Evolutionary conservation across 2,329 filamentous ascomycete species (phyloP), one percentile per base, ranked within the genome.

Genomic region (Bertia moriformis): DNA sequence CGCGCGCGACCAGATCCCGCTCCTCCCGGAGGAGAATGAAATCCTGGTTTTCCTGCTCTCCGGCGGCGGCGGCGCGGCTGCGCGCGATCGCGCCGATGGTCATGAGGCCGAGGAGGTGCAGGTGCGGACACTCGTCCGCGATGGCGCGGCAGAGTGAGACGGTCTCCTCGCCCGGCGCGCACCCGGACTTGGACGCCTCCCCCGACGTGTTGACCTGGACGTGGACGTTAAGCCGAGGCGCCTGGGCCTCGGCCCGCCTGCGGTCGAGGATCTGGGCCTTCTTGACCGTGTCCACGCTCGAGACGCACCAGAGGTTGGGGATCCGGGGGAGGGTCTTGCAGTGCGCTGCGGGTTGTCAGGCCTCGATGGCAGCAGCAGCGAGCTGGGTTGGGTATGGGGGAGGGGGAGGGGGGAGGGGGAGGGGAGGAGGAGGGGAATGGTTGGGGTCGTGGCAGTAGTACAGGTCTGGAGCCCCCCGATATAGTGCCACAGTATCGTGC

Each of bases 41-140:
- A 59, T 98, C 91, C 57, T 93, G 86, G 56, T 96, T 96, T 60
- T 89, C 81, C n/a, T 66, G 80, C 48, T 83, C 86, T 0, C 71
- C 62, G 2, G 77, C 82, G 2, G 77, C 78, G 14, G 73, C 84
- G 50, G 75, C 71, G 49, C 83, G 91, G 65, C 38, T 87, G 88
- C n/a, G n/a, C n/a, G n/a, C n/a, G 56, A 96, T 93, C 14, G 89
- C 87, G 1, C 91, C 91, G 52, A 98, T 96, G 2, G 91, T 98
- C 91, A 98, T 98, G 27, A 98, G 60, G 0, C 91, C 91, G 19
- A 82, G 68, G 2, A 98, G 64, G 41, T 72, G 65, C 27, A 98
- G 63, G 54, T 78, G 69, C 1, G 83, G 78, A 56, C 86, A 93
- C 27, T 73, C 66, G 3, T 79, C 66, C 10, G 72, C 56, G 39